Evolutionary conservation across 352 stramenopile species (phyloP), one percentile per base, ranked within the genome.

Genomic region (Globisporangium lucens): DNA sequence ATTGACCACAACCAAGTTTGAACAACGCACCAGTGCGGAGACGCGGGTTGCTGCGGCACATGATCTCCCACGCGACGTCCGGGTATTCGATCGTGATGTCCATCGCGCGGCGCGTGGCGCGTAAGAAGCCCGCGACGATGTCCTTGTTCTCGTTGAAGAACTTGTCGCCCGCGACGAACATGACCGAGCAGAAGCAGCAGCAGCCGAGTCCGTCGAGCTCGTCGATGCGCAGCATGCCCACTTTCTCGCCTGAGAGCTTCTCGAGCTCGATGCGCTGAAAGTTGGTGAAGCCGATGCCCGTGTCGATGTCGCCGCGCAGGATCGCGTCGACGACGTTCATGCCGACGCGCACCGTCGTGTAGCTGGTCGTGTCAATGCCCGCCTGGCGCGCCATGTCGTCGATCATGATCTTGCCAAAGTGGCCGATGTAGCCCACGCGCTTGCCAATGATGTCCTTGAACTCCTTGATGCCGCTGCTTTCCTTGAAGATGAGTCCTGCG

Each of bases 311-410:
- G 35, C 74, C 76, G 41, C 76, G 76, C 56, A 83, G 55, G 49
- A 83, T 83, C 33, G 76, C 76, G 41, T 83, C 76, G n/a, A 78
- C 76, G 51, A 83, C 76, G 65, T 83, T 83, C 76, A 83, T 83
- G 49, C 76, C 76, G 8, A 83, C 76, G 13, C 76, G 76, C 30
- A 83, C 72, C 6, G 76, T 81, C 43, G 73, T 73, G 65, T 83
- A 83, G 63, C 74, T 81, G n/a, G 56, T 60, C 7, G 76, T 72
- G 68, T 76, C 74, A 56, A 83, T 78, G 33, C 76, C 76, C 4
- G 76, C 76, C 57, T 83, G 76, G 59, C 75, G 74, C 29, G 76
- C 76, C 76, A 83, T 77, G 64, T 83, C 76, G 61, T 83, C 76
- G 68, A 83, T 73, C 76, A 83, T 83, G 33, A 83, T 67, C 62